These are phyloP conservation scores for Carex kokanica DNA, from an alignment of 176 grass and related monocot species.

Conservation along the genomic window DNA sequence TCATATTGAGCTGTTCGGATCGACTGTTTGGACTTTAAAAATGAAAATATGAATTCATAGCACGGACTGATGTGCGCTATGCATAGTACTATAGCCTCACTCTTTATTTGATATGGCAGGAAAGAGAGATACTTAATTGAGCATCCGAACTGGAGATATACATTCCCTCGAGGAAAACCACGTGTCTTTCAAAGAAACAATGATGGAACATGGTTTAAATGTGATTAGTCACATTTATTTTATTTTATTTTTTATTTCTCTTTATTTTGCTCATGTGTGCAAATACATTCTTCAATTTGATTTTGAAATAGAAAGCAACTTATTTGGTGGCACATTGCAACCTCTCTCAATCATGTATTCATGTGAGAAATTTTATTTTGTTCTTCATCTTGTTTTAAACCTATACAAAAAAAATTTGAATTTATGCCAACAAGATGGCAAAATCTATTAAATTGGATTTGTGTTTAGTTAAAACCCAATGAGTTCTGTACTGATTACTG, in stretches of 20 bases:
- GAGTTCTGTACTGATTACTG: neutral
- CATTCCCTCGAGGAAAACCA: constrained; percentile 45
- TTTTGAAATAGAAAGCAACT: neutral
- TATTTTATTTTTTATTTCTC: neutral
- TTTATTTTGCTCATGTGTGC: neutral
- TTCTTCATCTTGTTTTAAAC: neutral
- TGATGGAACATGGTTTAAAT: constrained; percentile 53
- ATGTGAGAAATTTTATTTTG: constrained; percentile 17
- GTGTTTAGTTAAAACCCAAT: neutral
- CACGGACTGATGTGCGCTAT: too few species aligned
- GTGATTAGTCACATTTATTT: constrained; percentile 14
- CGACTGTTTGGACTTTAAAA: too few species aligned
- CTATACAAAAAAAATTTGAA: neutral
- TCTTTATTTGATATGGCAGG: constrained; percentile 40
- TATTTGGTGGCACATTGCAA: neutral
- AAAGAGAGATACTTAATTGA: constrained; percentile 70
- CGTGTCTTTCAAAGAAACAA: constrained; percentile 52
- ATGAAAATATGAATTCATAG: too few species aligned
- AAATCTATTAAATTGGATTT: neutral
- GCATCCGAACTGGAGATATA: constrained; percentile 72
- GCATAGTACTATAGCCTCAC: too few species aligned
- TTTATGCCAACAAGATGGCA: neutral
- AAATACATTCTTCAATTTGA: neutral
- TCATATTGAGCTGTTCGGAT: too few species aligned
- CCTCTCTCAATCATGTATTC: neutral